Percentiles rank a stretch among this genome's conserved stretches.
Evolutionary conservation across 1,139 yeast genomes (phyloP).

Genomic region (Yamadazyma sp.): DNA sequence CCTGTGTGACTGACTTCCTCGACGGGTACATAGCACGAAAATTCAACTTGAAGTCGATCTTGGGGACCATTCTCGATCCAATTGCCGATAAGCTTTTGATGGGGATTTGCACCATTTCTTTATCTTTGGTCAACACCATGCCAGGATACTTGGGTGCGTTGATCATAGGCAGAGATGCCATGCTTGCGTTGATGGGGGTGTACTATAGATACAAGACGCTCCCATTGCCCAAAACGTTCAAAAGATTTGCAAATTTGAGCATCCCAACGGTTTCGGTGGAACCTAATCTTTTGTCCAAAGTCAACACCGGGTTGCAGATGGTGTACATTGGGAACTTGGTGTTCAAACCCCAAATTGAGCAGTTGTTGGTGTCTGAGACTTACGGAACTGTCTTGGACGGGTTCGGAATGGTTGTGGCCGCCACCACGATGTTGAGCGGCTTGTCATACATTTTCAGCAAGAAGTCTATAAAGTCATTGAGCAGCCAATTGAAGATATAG

Average conservation of each 20-base stretch:
- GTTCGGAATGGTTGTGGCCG: constrained; percentile 50
- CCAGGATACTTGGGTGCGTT: constrained; percentile 68
- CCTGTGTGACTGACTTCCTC: constrained; percentile 85
- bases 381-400: constrained; percentile 17
- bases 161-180: constrained; percentile 82
- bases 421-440: constrained; percentile 80
- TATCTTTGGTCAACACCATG: constrained; percentile 68
- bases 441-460: constrained; percentile 69
- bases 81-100: constrained; percentile 91
- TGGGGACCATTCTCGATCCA: constrained; percentile 93
- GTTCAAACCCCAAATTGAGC: constrained; percentile 58
- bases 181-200: constrained; percentile 74
- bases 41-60: constrained; percentile 72
- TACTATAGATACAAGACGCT: constrained; percentile 72
- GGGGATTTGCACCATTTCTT: constrained; percentile 79
- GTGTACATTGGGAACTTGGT: constrained; percentile 78
- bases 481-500: constrained; percentile 3
- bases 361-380: constrained; percentile 18
- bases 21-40: constrained; percentile 90
- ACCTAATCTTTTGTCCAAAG: constrained; percentile 85
- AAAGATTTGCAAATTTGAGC: constrained; percentile 65
- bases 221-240: constrained; percentile 73
- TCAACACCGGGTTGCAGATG: constrained; percentile 93
- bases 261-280: constrained; percentile 85
- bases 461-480: constrained; percentile 40